Percentiles rank a stretch among this genome's conserved stretches.
phyloP scores from a whole-genome alignment of 106 monocot genomes.

The Iris macrosiphon region DNA sequence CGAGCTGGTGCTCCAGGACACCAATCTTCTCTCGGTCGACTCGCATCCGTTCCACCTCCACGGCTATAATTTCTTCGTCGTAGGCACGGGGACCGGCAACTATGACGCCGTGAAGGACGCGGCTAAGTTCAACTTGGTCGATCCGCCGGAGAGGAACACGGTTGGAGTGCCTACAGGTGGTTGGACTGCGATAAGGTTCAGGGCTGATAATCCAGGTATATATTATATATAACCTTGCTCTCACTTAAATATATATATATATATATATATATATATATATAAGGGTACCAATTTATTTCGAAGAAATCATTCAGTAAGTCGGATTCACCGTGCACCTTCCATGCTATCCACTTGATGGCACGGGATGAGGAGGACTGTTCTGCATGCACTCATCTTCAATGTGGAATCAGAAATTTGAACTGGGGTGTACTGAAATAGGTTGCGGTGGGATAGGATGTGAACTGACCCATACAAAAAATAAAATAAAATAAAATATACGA shows the following conservation, averaged over 20 bases:
- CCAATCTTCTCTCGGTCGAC: slow-evolving; percentile 5
- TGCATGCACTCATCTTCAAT: no score
- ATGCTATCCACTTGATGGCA: no score
- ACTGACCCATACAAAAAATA: no score
- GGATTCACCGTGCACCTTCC: no score
- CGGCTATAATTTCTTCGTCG: slow-evolving; percentile 21
- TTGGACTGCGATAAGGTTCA: slow-evolving; percentile 40
- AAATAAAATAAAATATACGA: no score
- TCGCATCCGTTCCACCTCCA: slow-evolving; percentile 20
- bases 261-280: no score
- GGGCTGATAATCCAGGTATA: slow-evolving; percentile 33
- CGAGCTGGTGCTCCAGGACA: slow-evolving; percentile 25
- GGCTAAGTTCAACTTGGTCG: slow-evolving; percentile 36
- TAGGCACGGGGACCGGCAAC: slow-evolving; percentile 14
- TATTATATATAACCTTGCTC: no score
- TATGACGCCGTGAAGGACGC: slow-evolving; percentile 30
- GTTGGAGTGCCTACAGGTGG: slow-evolving; percentile 42
- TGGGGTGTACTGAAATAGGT: no score
- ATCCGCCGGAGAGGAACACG: slow-evolving; percentile 35
- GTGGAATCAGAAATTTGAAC: no score
- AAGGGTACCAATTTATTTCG: no score
- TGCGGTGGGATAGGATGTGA: no score
- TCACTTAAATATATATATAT: neutral
- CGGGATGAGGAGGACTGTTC: no score
- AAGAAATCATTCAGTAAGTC: neutral